phyloP scores from a whole-genome alignment of 306 rosid species.

The Glycine latifolia region DNA sequence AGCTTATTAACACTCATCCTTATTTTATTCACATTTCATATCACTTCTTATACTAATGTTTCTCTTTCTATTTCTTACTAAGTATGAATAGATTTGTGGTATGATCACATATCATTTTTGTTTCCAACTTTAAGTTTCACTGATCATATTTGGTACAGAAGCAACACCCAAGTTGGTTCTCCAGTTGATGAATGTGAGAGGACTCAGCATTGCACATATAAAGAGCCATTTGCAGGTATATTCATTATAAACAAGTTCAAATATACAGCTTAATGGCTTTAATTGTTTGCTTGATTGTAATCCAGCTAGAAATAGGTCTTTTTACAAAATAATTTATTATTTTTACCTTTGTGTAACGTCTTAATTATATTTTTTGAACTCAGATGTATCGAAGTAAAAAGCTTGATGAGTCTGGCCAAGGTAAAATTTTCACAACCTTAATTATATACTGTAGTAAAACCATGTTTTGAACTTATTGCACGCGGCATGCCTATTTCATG shows the following conservation, averaged over 20 bases:
- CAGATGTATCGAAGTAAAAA: constrained; percentile 96
- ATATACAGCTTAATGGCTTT: neutral
- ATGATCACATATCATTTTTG: no score
- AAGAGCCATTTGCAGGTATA: constrained; percentile 94
- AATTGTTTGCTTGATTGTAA: neutral
- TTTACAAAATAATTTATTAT: constrained; percentile 4
- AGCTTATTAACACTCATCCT: no score
- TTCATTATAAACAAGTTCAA: neutral
- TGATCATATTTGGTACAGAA: constrained; percentile 53
- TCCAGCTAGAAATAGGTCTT: neutral
- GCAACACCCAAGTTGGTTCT: constrained; percentile 94
- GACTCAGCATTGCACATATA: constrained; percentile 88
- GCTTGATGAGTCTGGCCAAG: constrained; percentile 88
- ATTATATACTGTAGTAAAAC: constrained; percentile 1
- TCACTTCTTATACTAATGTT: no score
- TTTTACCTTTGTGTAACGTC: neutral
- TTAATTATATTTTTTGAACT: constrained; percentile 17
- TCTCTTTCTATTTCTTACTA: no score
- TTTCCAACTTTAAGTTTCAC: no score
- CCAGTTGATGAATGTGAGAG: constrained; percentile 90
- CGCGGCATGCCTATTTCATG: no score
- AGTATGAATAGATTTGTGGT: no score
- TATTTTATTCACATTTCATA: no score
- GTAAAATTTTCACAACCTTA: constrained; percentile 49
- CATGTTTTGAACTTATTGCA: neutral